Percentiles rank a stretch among this genome's conserved stretches.
These are phyloP conservation scores for Juglanconis oblonga DNA, from an alignment of 2,329 filamentous ascomycete species.

Conservation along the genomic window DNA sequence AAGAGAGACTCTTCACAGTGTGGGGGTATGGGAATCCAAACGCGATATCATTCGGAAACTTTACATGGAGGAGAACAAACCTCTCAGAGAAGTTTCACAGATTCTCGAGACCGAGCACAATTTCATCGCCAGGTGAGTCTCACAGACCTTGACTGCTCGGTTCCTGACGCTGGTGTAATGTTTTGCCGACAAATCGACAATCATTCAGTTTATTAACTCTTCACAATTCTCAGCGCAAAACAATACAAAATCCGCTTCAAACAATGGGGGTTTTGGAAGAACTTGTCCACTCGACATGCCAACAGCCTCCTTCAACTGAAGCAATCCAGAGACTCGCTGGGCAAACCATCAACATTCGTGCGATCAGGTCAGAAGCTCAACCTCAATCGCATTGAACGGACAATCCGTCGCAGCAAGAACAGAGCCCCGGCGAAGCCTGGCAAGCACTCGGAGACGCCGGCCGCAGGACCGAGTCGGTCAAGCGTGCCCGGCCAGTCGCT, in stretches of 20 bases:
- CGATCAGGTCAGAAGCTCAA: constrained; percentile 12
- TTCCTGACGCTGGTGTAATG: neutral
- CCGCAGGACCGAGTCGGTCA: neutral
- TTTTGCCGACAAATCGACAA: neutral
- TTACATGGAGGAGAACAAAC: constrained; percentile 16
- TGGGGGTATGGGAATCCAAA: constrained; percentile 10
- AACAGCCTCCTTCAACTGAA: constrained; percentile 10
- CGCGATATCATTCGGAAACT: constrained; percentile 10
- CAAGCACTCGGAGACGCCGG: neutral
- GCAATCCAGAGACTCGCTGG: constrained; percentile 7
- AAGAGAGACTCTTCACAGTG: constrained; percentile 5
- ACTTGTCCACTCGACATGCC: constrained; percentile 10
- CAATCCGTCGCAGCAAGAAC: constrained; percentile 13
- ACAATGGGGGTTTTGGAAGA: constrained; percentile 16
- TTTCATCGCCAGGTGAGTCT: constrained; percentile 15
- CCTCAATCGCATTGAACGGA: constrained; percentile 4
- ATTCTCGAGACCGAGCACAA: neutral
- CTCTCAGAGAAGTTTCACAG: constrained; percentile 3
- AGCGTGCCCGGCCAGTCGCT: neutral
- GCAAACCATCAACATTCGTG: constrained; percentile 11
- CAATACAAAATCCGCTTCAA: constrained; percentile 17
- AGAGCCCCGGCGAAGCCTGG: constrained; percentile 1
- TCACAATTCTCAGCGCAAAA: neutral
- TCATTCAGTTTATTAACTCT: neutral
- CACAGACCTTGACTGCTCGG: neutral